Evolutionary conservation across 2,329 filamentous ascomycete species (phyloP), one percentile per base, ranked within the genome.

Genomic region (Trichoderma cornu-damae): DNA sequence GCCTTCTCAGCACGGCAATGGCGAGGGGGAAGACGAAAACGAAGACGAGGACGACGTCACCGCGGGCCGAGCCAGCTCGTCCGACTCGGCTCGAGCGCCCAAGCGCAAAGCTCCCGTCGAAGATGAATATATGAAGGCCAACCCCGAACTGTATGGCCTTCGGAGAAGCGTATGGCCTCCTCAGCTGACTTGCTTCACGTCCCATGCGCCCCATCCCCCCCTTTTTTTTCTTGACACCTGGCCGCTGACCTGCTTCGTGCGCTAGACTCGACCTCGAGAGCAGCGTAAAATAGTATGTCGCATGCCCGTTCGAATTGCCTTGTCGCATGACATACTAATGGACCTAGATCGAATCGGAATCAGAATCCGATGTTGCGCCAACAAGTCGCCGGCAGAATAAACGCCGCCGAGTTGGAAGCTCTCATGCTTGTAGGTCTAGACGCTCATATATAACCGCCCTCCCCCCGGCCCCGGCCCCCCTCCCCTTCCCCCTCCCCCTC

Each of bases 61-160:
- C 20, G 40, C 54, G 12, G 80, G 80, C 63, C 77, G 80, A 66
- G 89, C 86, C 63, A 84, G 83, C 68, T 94, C 90, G 46, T 81
- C 84, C 66, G 86, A 86, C 66, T 89, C 87, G 42, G 81, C 80
- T 61, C 81, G 84, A 68, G 82, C 81, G 49, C 73, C 79, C 60
- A 96, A 96, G 79, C 87, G 91, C 73, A 88, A 89, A 75, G 73
- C 79, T 63, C 71, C 79, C 68, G 70, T 82, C 35, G 85, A 87
- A 51, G 87, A 94, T 59, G 86, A 91, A 46, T 92, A 86, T 68
- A 96, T 97, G 66, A 82, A 87, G 66, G 88, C 90, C 68, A 96
- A 99, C 67, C 94, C 94, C 43, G 91, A 96, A 74, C 79, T 99
- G 7, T 99, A 97, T 76, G 94, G 94, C 47, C 79, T 99, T 64